Percentiles rank a stretch among this genome's conserved stretches.
phyloP scores from a whole-genome alignment of 2,329 filamentous ascomycete genomes.

The Monilinia polystroma region DNA sequence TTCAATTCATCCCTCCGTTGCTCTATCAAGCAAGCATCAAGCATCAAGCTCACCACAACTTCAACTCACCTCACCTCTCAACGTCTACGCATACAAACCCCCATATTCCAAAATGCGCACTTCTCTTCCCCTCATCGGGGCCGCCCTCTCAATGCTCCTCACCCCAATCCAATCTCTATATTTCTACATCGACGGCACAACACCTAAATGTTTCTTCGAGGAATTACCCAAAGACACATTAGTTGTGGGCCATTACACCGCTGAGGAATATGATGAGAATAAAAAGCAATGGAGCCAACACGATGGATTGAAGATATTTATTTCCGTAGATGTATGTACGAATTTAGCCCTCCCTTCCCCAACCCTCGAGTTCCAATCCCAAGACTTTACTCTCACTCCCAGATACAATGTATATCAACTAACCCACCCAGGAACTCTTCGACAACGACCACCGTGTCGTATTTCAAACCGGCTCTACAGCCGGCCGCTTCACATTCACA shows the following conservation, averaged over 20 bases:
- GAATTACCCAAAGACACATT: conserved; percentile 96
- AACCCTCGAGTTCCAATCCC: neutral
- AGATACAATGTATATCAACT: neutral
- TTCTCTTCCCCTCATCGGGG: conserved; percentile 59
- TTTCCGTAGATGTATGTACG: conserved; percentile 75
- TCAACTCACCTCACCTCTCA: neutral
- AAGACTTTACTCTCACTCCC: neutral
- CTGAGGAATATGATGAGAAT: conserved; percentile 78
- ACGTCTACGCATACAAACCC: neutral
- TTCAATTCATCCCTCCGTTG: neutral
- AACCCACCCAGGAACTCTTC: conserved; percentile 70
- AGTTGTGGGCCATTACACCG: conserved; percentile 88
- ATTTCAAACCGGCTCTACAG: conserved; percentile 71
- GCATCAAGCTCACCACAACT: conserved; percentile 10
- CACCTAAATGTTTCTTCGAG: conserved; percentile 96
- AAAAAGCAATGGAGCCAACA: conserved; percentile 68
- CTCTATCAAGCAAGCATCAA: conserved; percentile 10
- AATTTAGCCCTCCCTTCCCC: conserved; percentile 14
- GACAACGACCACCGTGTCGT: conserved; percentile 97
- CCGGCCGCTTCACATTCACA: conserved; percentile 91
- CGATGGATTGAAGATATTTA: conserved; percentile 76
- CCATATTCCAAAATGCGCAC: conserved; percentile 50
- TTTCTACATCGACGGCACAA: conserved; percentile 88
- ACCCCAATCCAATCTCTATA: conserved; percentile 77
- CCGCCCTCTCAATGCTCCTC: conserved; percentile 57